phyloP scores from a whole-genome alignment of 371 early-diverging fungal species.

The Mucor indicus region DNA sequence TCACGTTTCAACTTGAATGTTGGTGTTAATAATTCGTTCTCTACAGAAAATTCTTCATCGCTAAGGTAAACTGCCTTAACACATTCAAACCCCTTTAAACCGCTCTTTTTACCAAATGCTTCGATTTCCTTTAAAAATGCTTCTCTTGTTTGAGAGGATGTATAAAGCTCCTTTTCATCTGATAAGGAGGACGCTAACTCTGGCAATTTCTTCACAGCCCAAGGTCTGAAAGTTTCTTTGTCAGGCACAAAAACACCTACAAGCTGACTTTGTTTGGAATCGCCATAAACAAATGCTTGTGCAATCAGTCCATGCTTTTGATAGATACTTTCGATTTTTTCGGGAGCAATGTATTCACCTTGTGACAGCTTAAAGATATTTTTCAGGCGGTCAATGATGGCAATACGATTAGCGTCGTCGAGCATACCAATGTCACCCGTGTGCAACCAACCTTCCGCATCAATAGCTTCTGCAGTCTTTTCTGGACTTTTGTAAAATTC shows the following conservation, averaged over 20 bases:
- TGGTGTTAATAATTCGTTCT: constrained; percentile 76
- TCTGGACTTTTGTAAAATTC: constrained; percentile 71
- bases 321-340: constrained; percentile 87
- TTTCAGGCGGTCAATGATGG: constrained; percentile 81
- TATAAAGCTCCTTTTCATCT: constrained; percentile 59
- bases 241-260: constrained; percentile 88
- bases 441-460: constrained; percentile 82
- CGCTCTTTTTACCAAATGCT: constrained; percentile 56
- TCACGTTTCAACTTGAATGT: constrained; percentile 86
- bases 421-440: constrained; percentile 92
- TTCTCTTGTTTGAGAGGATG: constrained; percentile 45
- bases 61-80: constrained; percentile 70
- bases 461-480: constrained; percentile 69
- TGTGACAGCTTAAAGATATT: constrained; percentile 65
- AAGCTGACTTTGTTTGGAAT: constrained; percentile 75
- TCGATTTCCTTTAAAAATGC: constrained; percentile 54
- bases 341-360: constrained; percentile 98
- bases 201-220: constrained; percentile 33
- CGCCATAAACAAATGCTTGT: constrained; percentile 88
- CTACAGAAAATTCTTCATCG: constrained; percentile 72
- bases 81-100: constrained; percentile 85
- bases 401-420: constrained; percentile 61
- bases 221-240: constrained; percentile 41
- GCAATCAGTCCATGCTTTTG: constrained; percentile 60
- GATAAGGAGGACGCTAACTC: constrained; percentile 19